Evolutionary conservation across 148 eudicot species (phyloP).

Genomic region (Chenopodium berlandieri): DNA sequence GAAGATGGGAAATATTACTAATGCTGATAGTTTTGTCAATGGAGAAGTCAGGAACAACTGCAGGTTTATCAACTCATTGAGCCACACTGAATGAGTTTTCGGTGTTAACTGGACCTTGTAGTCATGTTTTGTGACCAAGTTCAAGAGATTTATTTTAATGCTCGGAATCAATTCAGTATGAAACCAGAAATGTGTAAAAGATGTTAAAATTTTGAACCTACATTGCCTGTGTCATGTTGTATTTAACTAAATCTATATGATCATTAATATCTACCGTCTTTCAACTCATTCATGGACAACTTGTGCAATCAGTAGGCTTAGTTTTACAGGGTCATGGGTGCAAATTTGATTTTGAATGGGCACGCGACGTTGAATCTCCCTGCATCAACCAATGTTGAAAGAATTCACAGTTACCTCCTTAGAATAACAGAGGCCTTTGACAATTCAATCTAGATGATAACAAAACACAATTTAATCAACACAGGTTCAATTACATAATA

Average conservation of each 20-base stretch:
- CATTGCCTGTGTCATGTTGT: neutral
- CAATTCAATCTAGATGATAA: no score
- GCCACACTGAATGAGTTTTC: constrained; percentile 20
- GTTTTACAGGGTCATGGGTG: no score
- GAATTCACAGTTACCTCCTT: no score
- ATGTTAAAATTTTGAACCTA: constrained; percentile 3
- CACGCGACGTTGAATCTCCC: no score
- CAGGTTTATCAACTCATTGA: constrained; percentile 67
- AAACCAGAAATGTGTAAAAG: neutral
- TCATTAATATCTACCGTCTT: no score
- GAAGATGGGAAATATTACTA: constrained; percentile 77
- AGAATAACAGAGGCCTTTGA: no score
- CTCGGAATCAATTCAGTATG: neutral
- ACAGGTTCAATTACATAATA: no score
- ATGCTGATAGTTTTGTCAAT: constrained; percentile 51
- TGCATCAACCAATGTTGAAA: no score
- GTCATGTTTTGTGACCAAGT: neutral
- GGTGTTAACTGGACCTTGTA: neutral
- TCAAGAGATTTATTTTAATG: neutral
- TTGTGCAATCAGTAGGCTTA: no score
- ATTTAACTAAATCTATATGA: neutral
- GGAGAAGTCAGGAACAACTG: constrained; percentile 92
- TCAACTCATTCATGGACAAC: no score
- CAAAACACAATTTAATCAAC: no score
- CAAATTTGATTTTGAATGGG: no score